Base-by-base conservation (phyloP, 1,284 basidiomycete species). In the Tilletia caries region DNA sequence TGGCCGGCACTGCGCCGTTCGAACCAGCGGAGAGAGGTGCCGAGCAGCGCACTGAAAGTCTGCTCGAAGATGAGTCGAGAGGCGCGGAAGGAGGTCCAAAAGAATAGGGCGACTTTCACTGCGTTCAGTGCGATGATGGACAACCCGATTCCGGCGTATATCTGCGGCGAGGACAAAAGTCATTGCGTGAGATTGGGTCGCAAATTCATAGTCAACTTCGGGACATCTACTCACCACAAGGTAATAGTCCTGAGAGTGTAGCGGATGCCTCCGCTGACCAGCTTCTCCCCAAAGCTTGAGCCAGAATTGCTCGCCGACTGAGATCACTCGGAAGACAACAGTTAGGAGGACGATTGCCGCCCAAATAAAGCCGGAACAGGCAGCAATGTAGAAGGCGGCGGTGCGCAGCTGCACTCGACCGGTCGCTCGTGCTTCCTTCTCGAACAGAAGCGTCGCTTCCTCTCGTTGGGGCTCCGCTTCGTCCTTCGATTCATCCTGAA, bases 231-330 rank as follows among this genome's bases (percentile, higher is more conserved):
- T 62, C 58, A 62, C 58, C 20, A 29, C 10, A 20, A 62, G 32
- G 34, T 62, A 62, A n/a, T 33, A 62, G 29, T 29, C 32, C 29
- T 62, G 58, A 8, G 58, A 18, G 32, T 62, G 58, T 13, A 18
- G 13, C 29, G 34, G 27, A 20, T 62, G 58, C 12, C n/a, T 34
- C 1, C 32, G 29, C 23, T 62, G 58, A 0, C 58, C 58, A n/a
- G 77, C 76, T 46, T 79, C 77, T 41, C 77, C 77, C 77, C 77
- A 79, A 0, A 76, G 67, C 60, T 78, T 78, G 41, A 79, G 76
- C 77, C 77, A 79, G 41, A 73, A 74, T 34, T 77, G 77, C 18
- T 77, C 77, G 20, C 74, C 72, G 0, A 73, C 71, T 12, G 71
- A 71, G 8, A 71, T 69, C 8, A 71, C 33, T 20, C 77, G 73